Evolutionary conservation across 768 basidiomycete species (phyloP).

Genomic region (Boletus tylopilopsis): DNA sequence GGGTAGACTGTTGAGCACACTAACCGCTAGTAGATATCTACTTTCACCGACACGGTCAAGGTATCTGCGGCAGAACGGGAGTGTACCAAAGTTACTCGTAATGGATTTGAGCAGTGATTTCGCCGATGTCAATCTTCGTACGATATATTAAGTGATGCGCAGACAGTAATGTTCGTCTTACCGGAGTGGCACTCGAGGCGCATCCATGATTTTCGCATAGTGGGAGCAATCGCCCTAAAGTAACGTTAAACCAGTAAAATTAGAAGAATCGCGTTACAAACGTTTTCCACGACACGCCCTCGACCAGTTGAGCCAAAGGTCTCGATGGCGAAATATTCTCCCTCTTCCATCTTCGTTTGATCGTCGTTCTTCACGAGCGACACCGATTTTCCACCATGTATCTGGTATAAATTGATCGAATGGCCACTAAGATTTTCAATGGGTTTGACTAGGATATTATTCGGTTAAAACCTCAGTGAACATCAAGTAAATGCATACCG

Average conservation of each 20-base stretch:
- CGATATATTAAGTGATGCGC: not conserved
- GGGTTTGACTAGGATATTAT: constrained; percentile 65
- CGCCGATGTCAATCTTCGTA: constrained; percentile 74
- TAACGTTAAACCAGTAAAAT: not conserved
- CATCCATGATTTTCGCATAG: constrained; percentile 74
- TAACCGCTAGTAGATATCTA: constrained; percentile 87
- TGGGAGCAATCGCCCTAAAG: constrained; percentile 88
- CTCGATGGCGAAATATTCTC: constrained; percentile 98
- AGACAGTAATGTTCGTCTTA: constrained; percentile 33
- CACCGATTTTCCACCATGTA: constrained; percentile 93
- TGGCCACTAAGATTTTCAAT: constrained; percentile 95
- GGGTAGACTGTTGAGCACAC: constrained; percentile 19
- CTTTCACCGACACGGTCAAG: constrained; percentile 90
- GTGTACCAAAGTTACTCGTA: constrained; percentile 88
- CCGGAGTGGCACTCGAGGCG: constrained; percentile 72
- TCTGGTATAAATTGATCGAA: constrained; percentile 84
- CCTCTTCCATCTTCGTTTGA: constrained; percentile 97
- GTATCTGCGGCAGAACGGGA: constrained; percentile 95
- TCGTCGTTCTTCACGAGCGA: constrained; percentile 87
- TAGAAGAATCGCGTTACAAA: constrained; percentile 29
- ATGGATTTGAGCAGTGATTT: constrained; percentile 85
- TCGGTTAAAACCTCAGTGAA: not conserved
- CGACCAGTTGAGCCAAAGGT: constrained; percentile 98
- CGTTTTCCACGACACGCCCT: constrained; percentile 81
- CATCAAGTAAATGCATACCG: constrained; percentile 41